Evolutionary conservation across 179 eudicot species (phyloP), one percentile per base, ranked within the genome.

Genomic region (Spergularia azorica): DNA sequence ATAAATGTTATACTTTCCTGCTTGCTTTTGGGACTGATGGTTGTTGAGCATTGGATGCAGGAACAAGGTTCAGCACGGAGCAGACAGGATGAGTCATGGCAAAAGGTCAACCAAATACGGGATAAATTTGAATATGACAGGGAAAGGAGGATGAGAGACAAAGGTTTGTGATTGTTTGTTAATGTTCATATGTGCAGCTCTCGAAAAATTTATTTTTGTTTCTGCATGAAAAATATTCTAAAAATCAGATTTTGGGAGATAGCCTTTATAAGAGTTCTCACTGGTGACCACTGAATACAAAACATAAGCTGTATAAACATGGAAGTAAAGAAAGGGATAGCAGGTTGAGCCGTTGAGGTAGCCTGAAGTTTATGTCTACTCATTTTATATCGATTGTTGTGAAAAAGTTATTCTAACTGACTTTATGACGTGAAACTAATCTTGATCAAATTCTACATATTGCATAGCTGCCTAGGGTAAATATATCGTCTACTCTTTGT

Each of bases 41-140:
- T 16, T 79, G 20, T 38, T 59, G 70, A 70, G 48, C n/a, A 39
- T 59, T 81, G 6, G 63, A 13, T 79, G 81, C 92, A 96, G 98
- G 90, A 78, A 59, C 91, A 89, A 81, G 85, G 82, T 60, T 70
- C 77, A 38, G 87, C 81, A 63, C 79, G 89, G 74, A 90, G 78
- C 77, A 79, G 84, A 74, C 90, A 85, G 79, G 82, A 73, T 77
- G 94, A 90, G 79, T 76, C 82, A 41, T 84, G 92, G 94, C 87
- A 87, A 75, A 93, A 83, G 80, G 97, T 86, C 63, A 79, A 75
- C 81, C 90, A 83, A 76, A 86, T 96, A 75, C 89, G 99, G 59
- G 99, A 96, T 80, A 96, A 90, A 77, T 96, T 96, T 79, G 99
- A 96, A 87, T 94, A 87, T 79, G 98, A 96, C 84, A 87, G 97